These are phyloP conservation scores for Colletotrichum orbiculare DNA, from an alignment of 2,329 filamentous ascomycete species.

Conservation along the genomic window DNA sequence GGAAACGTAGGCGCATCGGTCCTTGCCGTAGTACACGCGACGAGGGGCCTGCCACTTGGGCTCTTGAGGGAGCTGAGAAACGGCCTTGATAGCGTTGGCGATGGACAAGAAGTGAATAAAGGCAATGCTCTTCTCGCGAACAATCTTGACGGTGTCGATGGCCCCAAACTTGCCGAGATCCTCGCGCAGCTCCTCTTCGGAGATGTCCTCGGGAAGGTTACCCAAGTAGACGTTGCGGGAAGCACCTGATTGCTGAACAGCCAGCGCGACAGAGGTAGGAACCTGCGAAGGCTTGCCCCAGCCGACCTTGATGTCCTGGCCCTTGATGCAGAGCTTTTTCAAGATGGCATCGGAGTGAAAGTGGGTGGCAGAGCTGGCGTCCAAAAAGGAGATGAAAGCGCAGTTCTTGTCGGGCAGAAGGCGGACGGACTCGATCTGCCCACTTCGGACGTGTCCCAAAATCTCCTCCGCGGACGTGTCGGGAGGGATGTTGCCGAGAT, in stretches of 20 bases:
- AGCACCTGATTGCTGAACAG: constrained; percentile 96
- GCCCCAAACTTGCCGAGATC: constrained; percentile 96
- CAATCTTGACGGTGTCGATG: constrained; percentile 97
- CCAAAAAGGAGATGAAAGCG: constrained; percentile 98
- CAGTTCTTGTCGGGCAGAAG: constrained; percentile 99
- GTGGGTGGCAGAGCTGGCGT: constrained; percentile 96
- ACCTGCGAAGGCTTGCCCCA: constrained; percentile 99
- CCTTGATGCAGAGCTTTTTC: constrained; percentile 99
- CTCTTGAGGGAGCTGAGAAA: constrained; percentile 95
- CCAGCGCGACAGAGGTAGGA: constrained; percentile 94
- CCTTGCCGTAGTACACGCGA: constrained; percentile 98
- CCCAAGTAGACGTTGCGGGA: constrained; percentile 98
- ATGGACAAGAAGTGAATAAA: constrained; percentile 99
- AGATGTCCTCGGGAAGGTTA: constrained; percentile 89
- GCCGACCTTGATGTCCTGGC: constrained; percentile 99
- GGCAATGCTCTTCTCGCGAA: constrained; percentile 96
- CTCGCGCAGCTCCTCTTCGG: constrained; percentile 92
- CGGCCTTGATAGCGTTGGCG: constrained; percentile 97
- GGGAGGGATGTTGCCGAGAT: constrained; percentile 97
- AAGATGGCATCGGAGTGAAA: constrained; percentile 99
- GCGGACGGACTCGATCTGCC: constrained; percentile 98
- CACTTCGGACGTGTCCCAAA: constrained; percentile 92
- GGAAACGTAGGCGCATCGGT: constrained; percentile 97
- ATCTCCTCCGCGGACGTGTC: constrained; percentile 98
- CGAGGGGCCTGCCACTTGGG: constrained; percentile 95